Evolutionary conservation across 495 filamentous ascomycete genomes (phyloP), one percentile per base, ranked within the genome.

Genomic region (Paragyromitra xinjiangensis): DNA sequence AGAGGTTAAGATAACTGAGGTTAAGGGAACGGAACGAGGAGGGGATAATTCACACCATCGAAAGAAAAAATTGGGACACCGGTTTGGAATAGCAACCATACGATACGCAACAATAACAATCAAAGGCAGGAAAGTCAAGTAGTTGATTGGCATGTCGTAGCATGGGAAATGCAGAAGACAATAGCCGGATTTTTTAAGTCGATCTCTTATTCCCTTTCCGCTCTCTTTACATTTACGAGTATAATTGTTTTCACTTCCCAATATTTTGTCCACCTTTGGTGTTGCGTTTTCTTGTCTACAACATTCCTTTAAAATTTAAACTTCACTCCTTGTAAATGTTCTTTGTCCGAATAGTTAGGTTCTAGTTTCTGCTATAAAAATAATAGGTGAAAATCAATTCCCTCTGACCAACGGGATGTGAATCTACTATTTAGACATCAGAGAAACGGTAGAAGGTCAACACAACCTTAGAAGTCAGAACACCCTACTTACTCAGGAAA

Each of bases 261-360:
- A 26, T 24, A 24, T 64, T 64, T 44, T 44, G 26, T 63, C 26
- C 48, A 42, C 24, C 14, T 53, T 65, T 50, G 22, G 59, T 64
- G 59, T 72, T 44, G 45, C 37, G 9, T 56, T 45, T 56, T 56
- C 50, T 19, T 50, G 51, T 77, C 72, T 39, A 29, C 61, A 51
- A 4, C 48, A 34, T 51, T 55, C 65, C 53, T 73, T 45, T 61
- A 73, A 66, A 64, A 65, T 29, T 73, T 64, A 50, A 45, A 58
- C 40, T 26, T 61, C 50, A 72, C 69, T 61, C 42, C 29, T 24
- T 77, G 61, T 73, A 77, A 73, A 73, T 73, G 69, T 61, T 66
- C 37, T 65, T 69, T 75, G 48, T 56, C 29, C 51, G 40, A 66
- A 66, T 77, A 77, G n/a, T 64, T 63, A 71, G 26, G 37, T 77